phyloP scores from a whole-genome alignment of 495 filamentous ascomycete species.

The Recurvomyces mirabilis region DNA sequence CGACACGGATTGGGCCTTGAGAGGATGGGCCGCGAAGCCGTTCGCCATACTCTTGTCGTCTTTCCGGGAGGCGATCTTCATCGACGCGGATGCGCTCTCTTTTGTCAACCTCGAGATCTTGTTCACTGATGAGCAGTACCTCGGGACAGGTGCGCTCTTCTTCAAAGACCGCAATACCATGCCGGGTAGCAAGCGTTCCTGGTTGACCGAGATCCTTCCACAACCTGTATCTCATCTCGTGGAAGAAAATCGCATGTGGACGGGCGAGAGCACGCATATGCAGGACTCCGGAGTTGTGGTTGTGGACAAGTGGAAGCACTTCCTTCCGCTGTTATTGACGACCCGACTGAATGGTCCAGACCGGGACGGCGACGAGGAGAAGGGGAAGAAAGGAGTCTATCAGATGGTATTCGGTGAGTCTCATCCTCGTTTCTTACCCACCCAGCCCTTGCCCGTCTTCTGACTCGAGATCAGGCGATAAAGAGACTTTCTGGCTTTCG shows the following conservation, averaged over 20 bases:
- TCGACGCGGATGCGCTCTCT: no score
- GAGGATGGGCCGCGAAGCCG: no score
- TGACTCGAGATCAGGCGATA: slow-evolving; percentile 2
- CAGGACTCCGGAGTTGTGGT: slow-evolving; percentile 9
- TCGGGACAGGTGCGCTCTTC: slow-evolving; percentile 5
- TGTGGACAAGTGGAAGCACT: slow-evolving; percentile 11
- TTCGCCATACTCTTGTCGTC: no score
- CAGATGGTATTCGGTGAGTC: slow-evolving; percentile 4
- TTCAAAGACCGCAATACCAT: slow-evolving; percentile 8
- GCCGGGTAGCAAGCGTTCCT: not conserved
- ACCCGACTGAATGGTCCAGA: slow-evolving; percentile 8
- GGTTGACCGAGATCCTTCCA: not conserved
- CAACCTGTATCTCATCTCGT: slow-evolving; percentile 2
- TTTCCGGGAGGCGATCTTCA: no score
- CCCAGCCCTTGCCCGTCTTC: not conserved
- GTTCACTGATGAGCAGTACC: slow-evolving; percentile 2
- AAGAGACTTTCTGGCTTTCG: slow-evolving; percentile 8
- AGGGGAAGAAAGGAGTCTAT: slow-evolving; percentile 2
- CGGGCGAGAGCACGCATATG: slow-evolving; percentile 2
- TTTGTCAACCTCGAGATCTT: slow-evolving; percentile 4
- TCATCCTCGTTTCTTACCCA: not conserved
- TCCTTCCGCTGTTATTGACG: slow-evolving; percentile 1
- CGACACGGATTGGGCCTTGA: no score
- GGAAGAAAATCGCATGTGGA: slow-evolving; percentile 2
- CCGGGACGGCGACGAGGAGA: slow-evolving; percentile 3